Conservation (phyloP, 257 asterid genomes). For the Fraxinus excelsior region DNA sequence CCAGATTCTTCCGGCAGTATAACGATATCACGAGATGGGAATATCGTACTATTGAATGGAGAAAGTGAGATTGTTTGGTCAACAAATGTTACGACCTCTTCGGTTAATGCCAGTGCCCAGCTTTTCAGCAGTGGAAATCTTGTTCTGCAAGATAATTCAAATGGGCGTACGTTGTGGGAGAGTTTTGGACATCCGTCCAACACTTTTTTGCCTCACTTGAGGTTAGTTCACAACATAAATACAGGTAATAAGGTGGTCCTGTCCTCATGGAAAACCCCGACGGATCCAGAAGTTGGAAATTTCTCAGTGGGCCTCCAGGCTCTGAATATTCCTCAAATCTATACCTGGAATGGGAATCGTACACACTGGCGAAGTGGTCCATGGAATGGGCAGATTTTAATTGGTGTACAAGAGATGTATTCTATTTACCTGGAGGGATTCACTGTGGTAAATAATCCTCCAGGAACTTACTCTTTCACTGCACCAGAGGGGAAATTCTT, state of each 20-base stretch:
- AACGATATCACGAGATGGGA: slow-evolving; percentile 24
- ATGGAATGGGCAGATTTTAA: slow-evolving; percentile 61
- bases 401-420: slow-evolving; percentile 55
- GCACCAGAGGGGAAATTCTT: slow-evolving; percentile 30
- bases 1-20: slow-evolving; percentile 27
- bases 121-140: slow-evolving; percentile 46
- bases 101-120: slow-evolving; percentile 27
- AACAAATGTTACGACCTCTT: slow-evolving; percentile 18
- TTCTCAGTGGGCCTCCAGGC: slow-evolving; percentile 45
- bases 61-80: slow-evolving; percentile 33
- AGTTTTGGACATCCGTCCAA: slow-evolving; percentile 41
- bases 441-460: slow-evolving; percentile 27
- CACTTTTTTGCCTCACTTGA: slow-evolving; percentile 39
- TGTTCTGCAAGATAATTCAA: slow-evolving; percentile 24
- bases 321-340: slow-evolving; percentile 35
- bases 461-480: slow-evolving; percentile 33
- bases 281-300: slow-evolving; percentile 35
- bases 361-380: slow-evolving; percentile 60
- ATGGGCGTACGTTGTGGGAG: slow-evolving; percentile 40
- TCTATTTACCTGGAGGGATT: slow-evolving; percentile 45
- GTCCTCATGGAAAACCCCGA: slow-evolving; percentile 49
- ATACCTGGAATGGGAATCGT: slow-evolving; percentile 42
- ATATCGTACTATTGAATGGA: slow-evolving; percentile 33
- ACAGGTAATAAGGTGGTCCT: slow-evolving; percentile 37
- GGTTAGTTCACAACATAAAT: slow-evolving; percentile 31